Evolutionary conservation across 208 protist species (phyloP).

Genomic region (Kentomonas sorsogonicus): DNA sequence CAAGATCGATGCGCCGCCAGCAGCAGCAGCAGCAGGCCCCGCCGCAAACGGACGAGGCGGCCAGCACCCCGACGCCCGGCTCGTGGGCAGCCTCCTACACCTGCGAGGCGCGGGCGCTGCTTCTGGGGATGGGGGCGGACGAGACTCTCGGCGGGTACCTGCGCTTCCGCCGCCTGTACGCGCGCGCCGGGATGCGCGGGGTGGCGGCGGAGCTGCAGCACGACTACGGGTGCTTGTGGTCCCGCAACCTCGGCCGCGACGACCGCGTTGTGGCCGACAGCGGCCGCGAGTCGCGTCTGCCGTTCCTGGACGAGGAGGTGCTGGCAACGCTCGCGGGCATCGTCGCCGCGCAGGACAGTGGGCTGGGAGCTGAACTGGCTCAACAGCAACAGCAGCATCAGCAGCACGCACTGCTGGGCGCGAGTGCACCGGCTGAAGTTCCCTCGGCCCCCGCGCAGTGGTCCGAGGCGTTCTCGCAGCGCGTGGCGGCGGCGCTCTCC

Average conservation of each 20-base stretch:
- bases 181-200: conserved; percentile 46
- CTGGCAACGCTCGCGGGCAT: conserved; percentile 66
- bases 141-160: conserved; percentile 95
- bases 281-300: conserved; percentile 88
- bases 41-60: not conserved
- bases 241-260: conserved; percentile 94
- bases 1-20: conserved; percentile 22
- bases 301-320: conserved; percentile 93
- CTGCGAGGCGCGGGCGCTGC: conserved; percentile 73
- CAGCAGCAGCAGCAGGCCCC: conserved; percentile 10
- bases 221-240: conserved; percentile 91
- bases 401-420: not conserved
- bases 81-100: conserved; percentile 34
- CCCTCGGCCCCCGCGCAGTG: not conserved
- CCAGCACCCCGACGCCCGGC: conserved; percentile 18
- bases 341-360: conserved; percentile 27
- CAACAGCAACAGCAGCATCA: conserved; percentile 5
- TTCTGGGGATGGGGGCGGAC: conserved; percentile 94
- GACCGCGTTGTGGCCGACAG: conserved; percentile 92
- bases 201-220: conserved; percentile 75
- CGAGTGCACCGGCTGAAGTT: not conserved
- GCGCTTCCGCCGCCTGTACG: conserved; percentile 86
- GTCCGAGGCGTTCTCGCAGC: not conserved
- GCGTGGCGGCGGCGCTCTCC: conserved; percentile 25
- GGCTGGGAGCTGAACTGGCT: not conserved